Evolutionary conservation across 768 basidiomycete genomes (phyloP).

Genomic region (Termitomyces titanicus): DNA sequence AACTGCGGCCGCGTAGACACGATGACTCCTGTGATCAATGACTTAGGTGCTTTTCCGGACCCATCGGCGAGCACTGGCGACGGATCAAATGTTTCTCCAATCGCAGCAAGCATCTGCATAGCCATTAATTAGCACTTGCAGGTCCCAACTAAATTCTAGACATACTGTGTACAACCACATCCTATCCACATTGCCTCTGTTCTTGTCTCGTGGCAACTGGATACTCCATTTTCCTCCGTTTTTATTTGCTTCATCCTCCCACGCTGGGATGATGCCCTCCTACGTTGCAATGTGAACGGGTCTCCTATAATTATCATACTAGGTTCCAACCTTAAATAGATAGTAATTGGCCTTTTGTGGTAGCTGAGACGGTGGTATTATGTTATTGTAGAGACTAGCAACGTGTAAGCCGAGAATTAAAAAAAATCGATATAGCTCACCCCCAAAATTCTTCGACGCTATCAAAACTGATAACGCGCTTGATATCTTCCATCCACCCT

Average conservation of each 20-base stretch:
- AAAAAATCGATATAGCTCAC: conserved; percentile 38
- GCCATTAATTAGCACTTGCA: neutral
- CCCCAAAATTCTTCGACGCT: conserved; percentile 99
- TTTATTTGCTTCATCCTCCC: conserved; percentile 97
- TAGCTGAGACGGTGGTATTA: conserved; percentile 89
- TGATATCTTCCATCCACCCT: conserved; percentile 99
- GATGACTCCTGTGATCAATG: conserved; percentile 90
- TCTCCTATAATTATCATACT: neutral
- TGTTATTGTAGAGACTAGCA: conserved; percentile 88
- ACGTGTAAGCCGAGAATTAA: conserved; percentile 15
- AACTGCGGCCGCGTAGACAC: conserved; percentile 93
- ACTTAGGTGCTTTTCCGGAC: conserved; percentile 39
- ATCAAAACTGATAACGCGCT: conserved; percentile 92
- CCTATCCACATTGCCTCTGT: conserved; percentile 75
- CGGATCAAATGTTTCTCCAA: conserved; percentile 98
- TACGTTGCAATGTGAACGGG: conserved; percentile 25
- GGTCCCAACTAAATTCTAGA: conserved; percentile 29
- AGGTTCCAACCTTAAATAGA: conserved; percentile 79
- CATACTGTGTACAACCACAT: conserved; percentile 95
- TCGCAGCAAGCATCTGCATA: conserved; percentile 94
- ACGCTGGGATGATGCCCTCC: conserved; percentile 96
- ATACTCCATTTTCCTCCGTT: conserved; percentile 99
- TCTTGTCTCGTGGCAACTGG: conserved; percentile 95
- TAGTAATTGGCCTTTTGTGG: conserved; percentile 99
- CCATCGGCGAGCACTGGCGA: conserved; percentile 53